Evolutionary conservation across 2,329 filamentous ascomycete genomes (phyloP), one percentile per base, ranked within the genome.

Genomic region (Fusarium sp.): DNA sequence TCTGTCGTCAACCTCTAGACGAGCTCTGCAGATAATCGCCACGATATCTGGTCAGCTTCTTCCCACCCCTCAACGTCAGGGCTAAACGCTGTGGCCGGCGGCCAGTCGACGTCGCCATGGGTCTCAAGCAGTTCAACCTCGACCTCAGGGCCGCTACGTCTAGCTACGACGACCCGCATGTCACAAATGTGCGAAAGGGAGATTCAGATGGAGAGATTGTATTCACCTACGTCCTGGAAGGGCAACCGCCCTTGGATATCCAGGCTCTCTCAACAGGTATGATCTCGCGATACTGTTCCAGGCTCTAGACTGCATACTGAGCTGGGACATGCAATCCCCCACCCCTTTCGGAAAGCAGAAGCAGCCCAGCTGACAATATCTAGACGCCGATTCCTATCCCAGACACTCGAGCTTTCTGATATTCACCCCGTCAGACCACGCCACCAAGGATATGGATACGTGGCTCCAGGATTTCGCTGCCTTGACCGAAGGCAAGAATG

Each of bases 131-230:
- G 34, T 94, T 92, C 77, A 82, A 88, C 51, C 80, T 82, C 55
- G 90, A 94, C 75, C 64, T 85, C 31, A 72, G 74, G 27, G 68
- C 80, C 83, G 74, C 81, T 76, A 67, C 64, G 6, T 42, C 57
- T 27, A 78, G 80, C 44, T 82, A 23, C 11, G 8, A 79, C 7
- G 80, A 87, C 50, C 68, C 80, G 1, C 79, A 84, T 53, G 81
- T 96, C 51, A 79, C 79, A 51, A 75, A 83, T 33, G 80, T 97
- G 23, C 79, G 80, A 33, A 81, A 82, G 34, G 91, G 91, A 14
- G 87, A 89, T 5, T 90, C 91, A 31, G 91, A 95, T 77, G 92
- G 91, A 55, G 88, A 91, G 61, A 83, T 96, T 61, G 84, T 84
- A 13, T 91, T 95, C 76, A 82, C 79, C 4, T 91, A 82, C 65